Evolutionary conservation across 2,329 filamentous ascomycete genomes (phyloP).

Genomic region (Penicillium sclerotiorum): DNA sequence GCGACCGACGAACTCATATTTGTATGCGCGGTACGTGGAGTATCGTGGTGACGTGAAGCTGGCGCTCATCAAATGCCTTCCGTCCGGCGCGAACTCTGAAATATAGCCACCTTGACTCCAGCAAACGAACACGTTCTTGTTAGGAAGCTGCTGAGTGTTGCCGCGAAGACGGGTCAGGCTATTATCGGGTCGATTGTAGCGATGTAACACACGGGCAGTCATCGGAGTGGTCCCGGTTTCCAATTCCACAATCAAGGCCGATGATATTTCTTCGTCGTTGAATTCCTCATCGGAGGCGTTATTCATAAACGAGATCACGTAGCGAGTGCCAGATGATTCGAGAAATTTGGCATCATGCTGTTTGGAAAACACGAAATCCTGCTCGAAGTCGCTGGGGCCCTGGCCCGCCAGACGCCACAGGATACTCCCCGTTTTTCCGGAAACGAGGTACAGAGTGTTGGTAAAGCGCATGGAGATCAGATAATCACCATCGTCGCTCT

Average conservation of each 20-base stretch:
- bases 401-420: conserved; percentile 42
- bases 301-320: conserved; percentile 37
- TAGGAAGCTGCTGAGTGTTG: conserved; percentile 37
- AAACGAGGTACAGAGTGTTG: conserved; percentile 42
- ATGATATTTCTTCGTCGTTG: conserved; percentile 30
- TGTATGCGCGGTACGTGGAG: conserved; percentile 45
- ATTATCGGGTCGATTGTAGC: conserved; percentile 37
- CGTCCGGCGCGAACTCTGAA: conserved; percentile 34
- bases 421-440: conserved; percentile 35
- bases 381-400: conserved; percentile 28
- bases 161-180: conserved; percentile 36
- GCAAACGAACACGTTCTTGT: conserved; percentile 39
- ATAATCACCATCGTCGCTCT: conserved; percentile 40
- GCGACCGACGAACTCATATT: conserved; percentile 38
- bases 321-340: conserved; percentile 30
- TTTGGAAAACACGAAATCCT: conserved; percentile 38
- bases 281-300: conserved; percentile 36
- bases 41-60: conserved; percentile 35
- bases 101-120: conserved; percentile 41
- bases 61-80: conserved; percentile 35
- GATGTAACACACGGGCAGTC: conserved; percentile 29
- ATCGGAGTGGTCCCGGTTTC: conserved; percentile 29
- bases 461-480: conserved; percentile 43
- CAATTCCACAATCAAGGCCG: conserved; percentile 33
- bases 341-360: conserved; percentile 43